phyloP scores from a whole-genome alignment of 495 filamentous ascomycete species.

The Aspergillus bertholletiae region DNA sequence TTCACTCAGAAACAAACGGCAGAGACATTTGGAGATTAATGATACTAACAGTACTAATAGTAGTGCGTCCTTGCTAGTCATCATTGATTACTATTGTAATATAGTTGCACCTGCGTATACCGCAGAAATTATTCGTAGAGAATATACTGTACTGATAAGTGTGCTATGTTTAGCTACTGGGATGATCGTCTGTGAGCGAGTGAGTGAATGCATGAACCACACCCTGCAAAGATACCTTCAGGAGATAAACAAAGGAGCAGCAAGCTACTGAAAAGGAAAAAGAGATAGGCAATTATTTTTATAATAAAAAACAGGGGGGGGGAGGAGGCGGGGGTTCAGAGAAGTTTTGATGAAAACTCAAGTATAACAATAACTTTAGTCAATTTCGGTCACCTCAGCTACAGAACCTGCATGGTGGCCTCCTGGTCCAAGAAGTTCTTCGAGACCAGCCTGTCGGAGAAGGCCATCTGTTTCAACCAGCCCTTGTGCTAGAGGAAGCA shows the following conservation, averaged over 20 bases:
- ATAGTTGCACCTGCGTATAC: no score
- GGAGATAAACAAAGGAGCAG: background rate
- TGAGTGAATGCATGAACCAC: background rate
- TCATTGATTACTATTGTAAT: no score
- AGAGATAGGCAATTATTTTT: no score
- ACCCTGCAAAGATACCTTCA: background rate
- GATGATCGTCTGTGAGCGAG: background rate
- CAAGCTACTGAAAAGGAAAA: background rate
- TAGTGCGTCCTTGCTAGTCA: no score
- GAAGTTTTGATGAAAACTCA: background rate
- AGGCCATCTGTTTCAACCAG: slow-evolving; percentile 11
- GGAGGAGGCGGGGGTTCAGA: background rate
- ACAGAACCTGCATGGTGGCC: slow-evolving; percentile 3
- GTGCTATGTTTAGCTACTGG: background rate
- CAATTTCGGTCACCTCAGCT: slow-evolving; percentile 12
- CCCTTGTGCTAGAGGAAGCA: slow-evolving; percentile 15
- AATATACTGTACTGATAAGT: background rate
- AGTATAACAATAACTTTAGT: slow-evolving; percentile 11
- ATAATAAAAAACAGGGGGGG: no score
- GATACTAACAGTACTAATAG: no score
- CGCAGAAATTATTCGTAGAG: background rate
- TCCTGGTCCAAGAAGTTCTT: slow-evolving; percentile 15
- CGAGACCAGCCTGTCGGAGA: slow-evolving; percentile 12
- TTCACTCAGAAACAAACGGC: background rate
- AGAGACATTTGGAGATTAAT: no score